Base-by-base conservation (phyloP, 441 rosid genomes). In the Raphanus hybrid region DNA sequence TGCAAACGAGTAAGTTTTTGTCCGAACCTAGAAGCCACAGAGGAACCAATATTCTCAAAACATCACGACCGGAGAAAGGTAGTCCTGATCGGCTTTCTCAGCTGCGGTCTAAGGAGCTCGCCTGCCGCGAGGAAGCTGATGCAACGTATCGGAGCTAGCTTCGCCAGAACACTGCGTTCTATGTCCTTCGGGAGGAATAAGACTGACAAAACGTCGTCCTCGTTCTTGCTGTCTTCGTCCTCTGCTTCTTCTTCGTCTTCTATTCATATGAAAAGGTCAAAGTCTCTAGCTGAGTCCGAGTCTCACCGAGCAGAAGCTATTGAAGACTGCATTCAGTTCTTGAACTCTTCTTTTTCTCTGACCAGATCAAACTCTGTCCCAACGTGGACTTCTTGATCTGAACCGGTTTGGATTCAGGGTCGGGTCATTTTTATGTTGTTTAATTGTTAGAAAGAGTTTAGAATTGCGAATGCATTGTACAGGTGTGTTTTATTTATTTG, bases 321-420 rank as follows among this genome's bases (percentile, higher is more conserved):
- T 5, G 94, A 92, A 79, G 99, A 95, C 55, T 95, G 98, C 83
- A 95, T 95, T 63, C 87, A 90, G 85, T 95, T 93, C 90, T 84
- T 95, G 71, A 95, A 95, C 70, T 91, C 97, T 82, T 92, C 95
- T 72, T 90, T 91, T 82, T 88, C 97, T 18, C 81, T 95, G 29
- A 86, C 92, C 27, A 78, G 90, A 88, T 89, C 85, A 55, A 89
- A 97, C 78, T 89, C 94, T 7, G 91, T 85, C 79, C 91, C 97
- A 0, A 20, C 86, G 5, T 81, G 84, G 80, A 84, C 93, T 79
- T 83, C 86, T 69, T 84, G 85, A 83, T 69, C 43, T 69, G 23
- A 61, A 16, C 69, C 18, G 57, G 63, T 48, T 59, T 8, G 1
- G 61, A 32, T 64, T 34, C 6, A 10, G 12, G 54, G 10, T 58